Evolutionary conservation across 495 filamentous ascomycete species (phyloP), one percentile per base, ranked within the genome.

Genomic region (Letharia lupina): DNA sequence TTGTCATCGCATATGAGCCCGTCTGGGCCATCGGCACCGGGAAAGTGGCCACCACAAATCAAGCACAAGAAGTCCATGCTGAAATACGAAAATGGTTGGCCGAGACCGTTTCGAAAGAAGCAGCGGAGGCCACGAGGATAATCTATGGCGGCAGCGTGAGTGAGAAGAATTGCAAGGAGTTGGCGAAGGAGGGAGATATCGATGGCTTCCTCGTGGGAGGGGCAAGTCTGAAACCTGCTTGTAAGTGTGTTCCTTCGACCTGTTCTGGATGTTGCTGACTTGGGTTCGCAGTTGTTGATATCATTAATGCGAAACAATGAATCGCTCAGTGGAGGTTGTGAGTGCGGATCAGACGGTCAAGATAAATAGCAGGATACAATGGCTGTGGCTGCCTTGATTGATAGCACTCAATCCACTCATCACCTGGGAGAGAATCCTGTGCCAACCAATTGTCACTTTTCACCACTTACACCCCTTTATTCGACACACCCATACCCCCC

Each of bases 11-110:
- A 71, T 98, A 98, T 77, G 95, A 98, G 84, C 94, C 94, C 70
- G 93, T 98, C 81, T 98, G 94, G 83, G 95, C 93, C 71, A 98
- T 98, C 73, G 94, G 95, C 67, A 98, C 94, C 68, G 94, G 94
- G 73, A 97, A 96, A 82, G 94, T 98, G 66, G 94, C 94, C 71
- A 92, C 86, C 61, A 93, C 90, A 56, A 81, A 91, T 81, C 91
- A 97, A 80, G 91, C 92, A 65, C 92, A 96, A 81, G 91, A 97
- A 77, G 92, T 94, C 66, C 94, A 98, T 79, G 88, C 85, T 60
- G 91, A 87, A 67, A 96, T 98, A 77, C 90, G 94, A 70, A 78
- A 87, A 71, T 98, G 93, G 93, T 80, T 98, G 72, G 82, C 79
- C 68, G 81, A 86, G 70, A 83, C 87, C 65, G 83, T 97, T 67